Percentiles rank a stretch among this genome's conserved stretches.
These are phyloP conservation scores for Penicillium egyptiacum DNA, from an alignment of 495 filamentous ascomycete genomes.

Conservation along the genomic window DNA sequence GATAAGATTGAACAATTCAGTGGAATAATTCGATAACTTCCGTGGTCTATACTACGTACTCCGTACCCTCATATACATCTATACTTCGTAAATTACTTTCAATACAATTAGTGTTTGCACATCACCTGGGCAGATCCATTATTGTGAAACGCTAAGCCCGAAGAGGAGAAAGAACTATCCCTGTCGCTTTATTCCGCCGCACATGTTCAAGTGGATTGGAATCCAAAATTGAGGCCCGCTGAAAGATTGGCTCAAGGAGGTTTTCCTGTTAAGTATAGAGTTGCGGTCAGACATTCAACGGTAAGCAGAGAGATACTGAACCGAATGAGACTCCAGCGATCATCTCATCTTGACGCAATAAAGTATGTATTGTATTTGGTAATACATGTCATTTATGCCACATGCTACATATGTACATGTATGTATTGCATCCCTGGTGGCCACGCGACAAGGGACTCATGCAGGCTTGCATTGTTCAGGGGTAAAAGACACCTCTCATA, in stretches of 20 bases:
- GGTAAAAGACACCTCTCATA: conserved; percentile 2
- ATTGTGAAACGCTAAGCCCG: neutral
- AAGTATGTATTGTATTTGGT: neutral
- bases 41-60: neutral
- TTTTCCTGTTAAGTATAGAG: conserved; percentile 17
- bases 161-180: neutral
- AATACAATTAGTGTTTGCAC: conserved; percentile 3
- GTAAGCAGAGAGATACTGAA: neutral
- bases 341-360: conserved; percentile 12
- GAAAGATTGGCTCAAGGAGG: conserved; percentile 15
- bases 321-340: conserved; percentile 15
- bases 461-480: conserved; percentile 13
- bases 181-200: conserved; percentile 19
- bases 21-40: neutral
- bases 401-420: neutral
- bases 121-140: conserved; percentile 9
- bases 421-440: conserved; percentile 29
- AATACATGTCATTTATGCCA: neutral
- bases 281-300: conserved; percentile 26
- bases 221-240: conserved; percentile 23
- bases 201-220: conserved; percentile 8
- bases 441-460: conserved; percentile 27
- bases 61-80: no score
- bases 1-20: neutral
- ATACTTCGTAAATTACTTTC: neutral